These are phyloP conservation scores for Aspergillus quadricinctus DNA, from an alignment of 2,329 filamentous ascomycete species.

Conservation along the genomic window DNA sequence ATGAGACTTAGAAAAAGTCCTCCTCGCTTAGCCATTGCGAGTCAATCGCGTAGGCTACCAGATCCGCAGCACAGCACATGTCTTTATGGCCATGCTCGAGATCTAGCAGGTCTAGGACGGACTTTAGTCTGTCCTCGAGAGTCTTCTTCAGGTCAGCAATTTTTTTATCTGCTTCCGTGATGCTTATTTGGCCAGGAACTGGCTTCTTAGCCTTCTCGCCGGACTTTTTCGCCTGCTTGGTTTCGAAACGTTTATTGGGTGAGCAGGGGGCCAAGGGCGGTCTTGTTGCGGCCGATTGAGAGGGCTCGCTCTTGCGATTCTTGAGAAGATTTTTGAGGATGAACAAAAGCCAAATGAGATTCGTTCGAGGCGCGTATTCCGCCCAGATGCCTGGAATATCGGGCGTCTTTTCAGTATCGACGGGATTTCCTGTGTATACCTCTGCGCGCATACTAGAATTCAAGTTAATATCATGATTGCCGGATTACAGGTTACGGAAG, in stretches of 20 bases:
- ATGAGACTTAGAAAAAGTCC: constrained; percentile 31
- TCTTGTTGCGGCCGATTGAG: constrained; percentile 13
- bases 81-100: constrained; percentile 36
- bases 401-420: constrained; percentile 32
- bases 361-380: constrained; percentile 56
- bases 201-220: constrained; percentile 2
- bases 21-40: constrained; percentile 37
- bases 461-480: neutral
- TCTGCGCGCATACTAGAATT: constrained; percentile 35
- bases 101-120: constrained; percentile 34
- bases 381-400: constrained; percentile 46
- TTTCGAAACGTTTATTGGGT: constrained; percentile 22
- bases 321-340: constrained; percentile 54
- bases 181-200: constrained; percentile 6
- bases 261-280: constrained; percentile 31
- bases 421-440: constrained; percentile 43
- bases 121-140: constrained; percentile 29
- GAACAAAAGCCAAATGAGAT: constrained; percentile 61
- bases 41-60: constrained; percentile 42
- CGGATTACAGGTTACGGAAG: neutral
- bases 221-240: neutral
- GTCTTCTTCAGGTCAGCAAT: constrained; percentile 24
- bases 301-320: constrained; percentile 25
- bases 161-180: constrained; percentile 10
- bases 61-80: constrained; percentile 41